These are phyloP conservation scores for Fusarium acutatum DNA, from an alignment of 2,329 filamentous ascomycete species.

Conservation along the genomic window DNA sequence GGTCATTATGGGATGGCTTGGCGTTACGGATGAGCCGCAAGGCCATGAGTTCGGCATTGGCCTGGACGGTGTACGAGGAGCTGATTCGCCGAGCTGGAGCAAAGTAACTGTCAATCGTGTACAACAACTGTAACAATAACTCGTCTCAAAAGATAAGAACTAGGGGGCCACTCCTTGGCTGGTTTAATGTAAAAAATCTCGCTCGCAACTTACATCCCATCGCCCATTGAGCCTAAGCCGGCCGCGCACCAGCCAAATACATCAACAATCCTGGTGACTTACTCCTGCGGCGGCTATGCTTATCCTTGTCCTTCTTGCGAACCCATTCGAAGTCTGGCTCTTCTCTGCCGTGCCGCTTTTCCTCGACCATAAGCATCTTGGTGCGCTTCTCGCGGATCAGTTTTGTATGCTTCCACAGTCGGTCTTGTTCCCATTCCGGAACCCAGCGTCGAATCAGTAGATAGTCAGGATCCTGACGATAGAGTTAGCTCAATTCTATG, in stretches of 20 bases:
- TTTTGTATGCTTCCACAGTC: constrained; percentile 76
- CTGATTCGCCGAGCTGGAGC: constrained; percentile 70
- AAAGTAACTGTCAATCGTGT: constrained; percentile 27
- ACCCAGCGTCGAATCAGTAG: constrained; percentile 79
- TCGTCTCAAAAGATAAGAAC: constrained; percentile 22
- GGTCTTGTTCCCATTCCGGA: constrained; percentile 74
- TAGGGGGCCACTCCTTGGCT: constrained; percentile 9
- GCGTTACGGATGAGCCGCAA: constrained; percentile 89
- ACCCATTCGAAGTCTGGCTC: constrained; percentile 64
- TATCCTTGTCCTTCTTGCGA: constrained; percentile 65
- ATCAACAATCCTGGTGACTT: constrained; percentile 65
- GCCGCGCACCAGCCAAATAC: constrained; percentile 64
- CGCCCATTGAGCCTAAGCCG: constrained; percentile 42
- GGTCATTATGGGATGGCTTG: constrained; percentile 85
- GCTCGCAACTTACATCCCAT: background rate
- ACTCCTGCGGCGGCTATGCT: constrained; percentile 60
- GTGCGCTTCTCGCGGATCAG: constrained; percentile 66
- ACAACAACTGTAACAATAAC: constrained; percentile 37
- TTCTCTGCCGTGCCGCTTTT: constrained; percentile 52
- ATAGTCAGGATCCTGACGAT: constrained; percentile 69
- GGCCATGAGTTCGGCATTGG: constrained; percentile 90
- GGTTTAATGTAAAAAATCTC: constrained; percentile 8
- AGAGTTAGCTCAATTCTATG: constrained; percentile 44
- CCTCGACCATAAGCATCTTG: constrained; percentile 59
- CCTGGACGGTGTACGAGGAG: constrained; percentile 98